Base-by-base conservation (phyloP, 768 basidiomycete species). In the Hortiboletus campestris region DNA sequence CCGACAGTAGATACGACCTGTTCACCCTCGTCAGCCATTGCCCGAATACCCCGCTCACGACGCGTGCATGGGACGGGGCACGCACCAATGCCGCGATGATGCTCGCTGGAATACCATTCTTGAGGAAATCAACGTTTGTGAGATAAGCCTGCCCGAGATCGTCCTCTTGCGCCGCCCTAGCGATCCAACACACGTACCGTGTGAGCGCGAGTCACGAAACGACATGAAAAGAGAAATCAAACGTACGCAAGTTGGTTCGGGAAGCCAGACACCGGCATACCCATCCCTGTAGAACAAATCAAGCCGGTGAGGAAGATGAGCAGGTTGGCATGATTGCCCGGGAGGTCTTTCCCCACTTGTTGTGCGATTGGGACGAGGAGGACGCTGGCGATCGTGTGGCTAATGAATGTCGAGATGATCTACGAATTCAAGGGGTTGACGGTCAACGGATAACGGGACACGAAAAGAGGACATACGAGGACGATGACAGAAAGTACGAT, bases 221-320 rank as follows among this genome's bases (percentile, higher is more conserved):
- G 11, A 38, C 16, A 39, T 12, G 9, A 1, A 22, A 34, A 28
- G 13, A 19, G 16, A 10, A 31, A 35, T 14, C 14, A 10, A 36
- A 58, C 89, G 64, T 72, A 95, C 94, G 94, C 93, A 46, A 93
- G 94, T 74, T 97, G 93, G 71, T 98, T 97, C 0, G 96, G 96
- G 78, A 98, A 99, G n/a, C 97, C 97, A 58, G 92, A 94, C 38
- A 98, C 94, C 3, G 96, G 95, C 82, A 98, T 91, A 12, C 93
- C 96, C 97, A 99, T 99, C 2, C 96, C 97, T 6, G 92, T 78
- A 4, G 93, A 95, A 68, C 96, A 98, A 48, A 97, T 88, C 57
- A 98, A 77, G 14, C 84, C 94, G 34, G 94, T 97, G 62, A 94
- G 82, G 75, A 99, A 96, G 64, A 98, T 90, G 60, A 99, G 83